phyloP scores from a whole-genome alignment of 345 rosid genomes.

The Ceriops tagal region DNA sequence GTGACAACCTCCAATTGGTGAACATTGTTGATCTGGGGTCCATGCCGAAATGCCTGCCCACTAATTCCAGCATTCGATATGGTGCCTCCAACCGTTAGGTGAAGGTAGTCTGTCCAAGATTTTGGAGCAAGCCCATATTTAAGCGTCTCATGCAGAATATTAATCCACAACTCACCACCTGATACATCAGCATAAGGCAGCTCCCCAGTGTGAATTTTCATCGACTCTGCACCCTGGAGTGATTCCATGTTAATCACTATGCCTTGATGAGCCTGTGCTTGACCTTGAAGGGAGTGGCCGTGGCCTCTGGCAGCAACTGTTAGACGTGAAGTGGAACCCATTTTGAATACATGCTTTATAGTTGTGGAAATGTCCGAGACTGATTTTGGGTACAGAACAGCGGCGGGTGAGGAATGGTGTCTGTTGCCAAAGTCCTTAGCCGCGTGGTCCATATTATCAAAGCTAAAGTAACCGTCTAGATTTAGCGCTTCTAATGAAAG shows the following conservation, averaged over 20 bases:
- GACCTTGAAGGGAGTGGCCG: constrained; percentile 96
- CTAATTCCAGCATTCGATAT: constrained; percentile 89
- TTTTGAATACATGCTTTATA: constrained; percentile 46
- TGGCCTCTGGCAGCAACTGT: constrained; percentile 93
- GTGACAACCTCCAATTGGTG: constrained; percentile 84
- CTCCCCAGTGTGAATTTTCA: constrained; percentile 43
- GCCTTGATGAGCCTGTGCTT: constrained; percentile 78
- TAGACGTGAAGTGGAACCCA: constrained; percentile 59
- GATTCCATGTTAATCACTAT: constrained; percentile 83
- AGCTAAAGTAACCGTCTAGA: constrained; percentile 62
- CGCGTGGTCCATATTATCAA: constrained; percentile 53
- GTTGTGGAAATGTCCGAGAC: constrained; percentile 72
- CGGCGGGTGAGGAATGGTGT: constrained; percentile 57
- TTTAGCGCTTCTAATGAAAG: constrained; percentile 38
- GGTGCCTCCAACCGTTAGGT: constrained; percentile 90
- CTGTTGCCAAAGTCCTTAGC: constrained; percentile 85
- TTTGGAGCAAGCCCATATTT: constrained; percentile 76
- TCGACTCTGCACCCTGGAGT: constrained; percentile 34
- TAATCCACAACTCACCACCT: constrained; percentile 89
- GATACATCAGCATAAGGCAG: constrained; percentile 76
- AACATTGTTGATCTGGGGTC: constrained; percentile 87
- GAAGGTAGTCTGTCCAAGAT: constrained; percentile 98
- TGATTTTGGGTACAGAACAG: constrained; percentile 72
- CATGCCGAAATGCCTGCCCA: constrained; percentile 86
- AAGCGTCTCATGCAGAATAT: constrained; percentile 73